Evolutionary conservation across 2,329 filamentous ascomycete species (phyloP).

Genomic region (Xylariaceae sp.): DNA sequence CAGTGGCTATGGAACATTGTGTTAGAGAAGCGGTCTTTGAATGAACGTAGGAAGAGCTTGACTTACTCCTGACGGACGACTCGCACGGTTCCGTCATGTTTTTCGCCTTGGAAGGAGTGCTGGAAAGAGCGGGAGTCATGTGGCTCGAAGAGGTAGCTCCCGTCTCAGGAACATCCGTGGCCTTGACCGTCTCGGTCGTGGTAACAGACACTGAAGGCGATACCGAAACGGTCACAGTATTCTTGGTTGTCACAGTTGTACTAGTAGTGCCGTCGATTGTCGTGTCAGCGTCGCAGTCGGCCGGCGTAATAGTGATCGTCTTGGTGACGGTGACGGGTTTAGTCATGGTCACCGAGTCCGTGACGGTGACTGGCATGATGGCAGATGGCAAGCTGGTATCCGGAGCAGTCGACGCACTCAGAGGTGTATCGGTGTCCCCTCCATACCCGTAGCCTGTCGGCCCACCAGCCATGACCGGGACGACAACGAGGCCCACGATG

Average conservation of each 20-base stretch:
- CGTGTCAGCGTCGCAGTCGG: conserved; percentile 2
- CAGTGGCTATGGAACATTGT: neutral
- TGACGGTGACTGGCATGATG: conserved; percentile 7
- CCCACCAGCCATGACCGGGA: conserved; percentile 4
- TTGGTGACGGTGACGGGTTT: conserved; percentile 12
- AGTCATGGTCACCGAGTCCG: conserved; percentile 14
- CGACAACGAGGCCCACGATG: conserved; percentile 2
- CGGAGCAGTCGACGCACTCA: neutral
- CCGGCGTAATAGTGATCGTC: conserved; percentile 8
- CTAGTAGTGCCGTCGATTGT: conserved; percentile 10
- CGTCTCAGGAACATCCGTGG: neutral
- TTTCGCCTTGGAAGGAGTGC: neutral
- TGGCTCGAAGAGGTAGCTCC: neutral
- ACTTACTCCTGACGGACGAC: conserved; percentile 4
- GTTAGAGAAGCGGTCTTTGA: neutral
- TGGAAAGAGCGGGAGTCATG: neutral
- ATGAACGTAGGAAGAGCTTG: too few relatives aligned
- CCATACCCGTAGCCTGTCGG: conserved; percentile 16
- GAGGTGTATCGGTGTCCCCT: conserved; percentile 5
- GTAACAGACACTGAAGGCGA: neutral
- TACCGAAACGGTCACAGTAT: conserved; percentile 8
- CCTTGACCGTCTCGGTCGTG: neutral
- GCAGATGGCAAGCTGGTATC: neutral
- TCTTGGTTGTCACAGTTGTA: conserved; percentile 8
- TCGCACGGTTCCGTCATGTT: conserved; percentile 6